These are phyloP conservation scores for Zymoseptoria ardabiliae DNA, from an alignment of 2,329 filamentous ascomycete genomes.

Conservation along the genomic window DNA sequence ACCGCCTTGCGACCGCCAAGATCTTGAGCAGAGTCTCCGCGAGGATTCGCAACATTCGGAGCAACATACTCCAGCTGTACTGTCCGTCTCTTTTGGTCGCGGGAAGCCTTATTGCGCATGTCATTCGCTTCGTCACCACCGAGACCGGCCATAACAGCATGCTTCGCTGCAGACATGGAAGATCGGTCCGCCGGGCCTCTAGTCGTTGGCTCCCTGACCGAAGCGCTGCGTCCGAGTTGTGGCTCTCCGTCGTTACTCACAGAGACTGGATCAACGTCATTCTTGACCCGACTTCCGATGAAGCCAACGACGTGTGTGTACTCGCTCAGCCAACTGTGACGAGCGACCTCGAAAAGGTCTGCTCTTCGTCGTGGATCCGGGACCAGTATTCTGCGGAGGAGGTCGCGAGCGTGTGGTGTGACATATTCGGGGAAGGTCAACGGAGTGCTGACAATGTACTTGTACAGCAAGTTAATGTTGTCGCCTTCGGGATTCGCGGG, in stretches of 20 bases:
- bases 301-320: conserved; percentile 95
- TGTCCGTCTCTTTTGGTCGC: conserved; percentile 85
- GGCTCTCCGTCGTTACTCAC: conserved; percentile 45
- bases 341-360: conserved; percentile 92
- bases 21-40: conserved; percentile 50
- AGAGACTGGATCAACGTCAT: conserved; percentile 67
- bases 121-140: conserved; percentile 19
- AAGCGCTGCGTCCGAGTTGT: conserved; percentile 73
- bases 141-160: conserved; percentile 14
- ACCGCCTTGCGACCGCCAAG: conserved; percentile 5
- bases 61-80: conserved; percentile 98
- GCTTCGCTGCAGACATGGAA: conserved; percentile 11
- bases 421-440: conserved; percentile 98
- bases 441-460: conserved; percentile 96
- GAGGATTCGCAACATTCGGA: conserved; percentile 75
- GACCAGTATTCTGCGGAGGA: conserved; percentile 86
- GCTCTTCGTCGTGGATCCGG: conserved; percentile 91
- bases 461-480: conserved; percentile 98
- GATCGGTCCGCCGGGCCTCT: conserved; percentile 19
- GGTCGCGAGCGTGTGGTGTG: conserved; percentile 87
- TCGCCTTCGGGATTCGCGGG: conserved; percentile 97
- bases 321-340: conserved; percentile 96
- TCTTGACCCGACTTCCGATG: conserved; percentile 92
- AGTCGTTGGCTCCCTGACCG: conserved; percentile 75
- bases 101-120: conserved; percentile 46